These are phyloP conservation scores for Teunomyces barrocoloradensis DNA, from an alignment of 805 yeast genomes.

Conservation along the genomic window DNA sequence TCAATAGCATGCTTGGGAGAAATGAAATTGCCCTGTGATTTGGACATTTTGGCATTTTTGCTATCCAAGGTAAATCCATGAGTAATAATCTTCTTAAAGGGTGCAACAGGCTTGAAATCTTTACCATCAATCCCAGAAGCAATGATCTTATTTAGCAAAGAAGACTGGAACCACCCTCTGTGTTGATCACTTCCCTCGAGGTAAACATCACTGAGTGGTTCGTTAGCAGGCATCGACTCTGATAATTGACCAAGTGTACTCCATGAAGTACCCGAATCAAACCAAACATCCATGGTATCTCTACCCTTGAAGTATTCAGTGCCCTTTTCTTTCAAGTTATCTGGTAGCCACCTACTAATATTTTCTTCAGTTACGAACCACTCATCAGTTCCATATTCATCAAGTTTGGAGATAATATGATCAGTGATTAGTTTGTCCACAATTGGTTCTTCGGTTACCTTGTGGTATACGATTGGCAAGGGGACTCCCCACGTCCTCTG, in stretches of 20 bases:
- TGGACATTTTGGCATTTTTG: slow-evolving; percentile 88
- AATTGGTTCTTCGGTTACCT: slow-evolving; percentile 60
- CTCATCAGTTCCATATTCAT: slow-evolving; percentile 61
- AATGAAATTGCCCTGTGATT: slow-evolving; percentile 82
- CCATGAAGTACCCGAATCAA: slow-evolving; percentile 97
- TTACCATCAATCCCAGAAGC: slow-evolving; percentile 43
- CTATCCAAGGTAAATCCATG: slow-evolving; percentile 94
- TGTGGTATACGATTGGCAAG: slow-evolving; percentile 73
- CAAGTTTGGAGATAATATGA: slow-evolving; percentile 56
- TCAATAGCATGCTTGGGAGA: slow-evolving; percentile 65
- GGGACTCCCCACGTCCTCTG: slow-evolving; percentile 99
- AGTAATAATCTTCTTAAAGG: slow-evolving; percentile 75
- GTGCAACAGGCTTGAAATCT: slow-evolving; percentile 39
- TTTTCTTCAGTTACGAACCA: slow-evolving; percentile 70
- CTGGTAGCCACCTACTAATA: slow-evolving; percentile 74
- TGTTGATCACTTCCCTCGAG: slow-evolving; percentile 98
- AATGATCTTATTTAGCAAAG: slow-evolving; percentile 73
- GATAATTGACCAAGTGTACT: slow-evolving; percentile 48
- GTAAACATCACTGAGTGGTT: slow-evolving; percentile 68
- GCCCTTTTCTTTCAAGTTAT: slow-evolving; percentile 39
- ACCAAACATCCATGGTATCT: slow-evolving; percentile 99
- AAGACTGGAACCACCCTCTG: slow-evolving; percentile 98
- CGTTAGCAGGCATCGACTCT: slow-evolving; percentile 22
- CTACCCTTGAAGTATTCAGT: slow-evolving; percentile 56
- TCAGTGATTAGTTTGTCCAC: slow-evolving; percentile 55